Evolutionary conservation across 495 filamentous ascomycete species (phyloP).

Genomic region (Xylaria cubensis): DNA sequence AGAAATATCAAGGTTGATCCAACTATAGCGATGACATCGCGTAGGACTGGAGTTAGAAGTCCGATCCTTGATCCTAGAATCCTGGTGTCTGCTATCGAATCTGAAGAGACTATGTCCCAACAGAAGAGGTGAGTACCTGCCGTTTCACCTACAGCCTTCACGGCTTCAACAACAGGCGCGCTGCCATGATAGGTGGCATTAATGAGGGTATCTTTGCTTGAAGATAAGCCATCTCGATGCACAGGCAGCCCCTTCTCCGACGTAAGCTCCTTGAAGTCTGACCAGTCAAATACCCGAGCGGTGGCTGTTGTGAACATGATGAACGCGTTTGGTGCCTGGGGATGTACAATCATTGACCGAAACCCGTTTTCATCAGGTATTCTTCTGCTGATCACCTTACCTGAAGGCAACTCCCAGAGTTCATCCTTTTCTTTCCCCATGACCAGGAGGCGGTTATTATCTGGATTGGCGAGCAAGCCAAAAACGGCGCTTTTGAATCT

Average conservation of each 20-base stretch:
- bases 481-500: constrained; percentile 24
- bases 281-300: constrained; percentile 35
- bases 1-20: constrained; percentile 38
- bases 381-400: constrained; percentile 15
- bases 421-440: constrained; percentile 25
- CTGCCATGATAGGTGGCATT: constrained; percentile 28
- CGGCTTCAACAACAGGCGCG: constrained; percentile 17
- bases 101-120: constrained; percentile 16
- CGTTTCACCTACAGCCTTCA: constrained; percentile 12
- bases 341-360: constrained; percentile 15
- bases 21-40: constrained; percentile 22
- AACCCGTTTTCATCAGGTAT: constrained; percentile 21
- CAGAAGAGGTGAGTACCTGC: constrained; percentile 6
- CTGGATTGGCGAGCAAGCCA: constrained; percentile 27
- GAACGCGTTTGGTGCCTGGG: constrained; percentile 26
- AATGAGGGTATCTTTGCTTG: constrained; percentile 13
- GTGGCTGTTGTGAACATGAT: constrained; percentile 18
- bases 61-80: constrained; percentile 19
- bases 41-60: not conserved
- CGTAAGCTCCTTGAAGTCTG: constrained; percentile 31
- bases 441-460: constrained; percentile 33
- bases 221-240: constrained; percentile 18
- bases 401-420: constrained; percentile 34
- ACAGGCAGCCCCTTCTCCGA: constrained; percentile 8
- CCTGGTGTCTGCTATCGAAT: constrained; percentile 26